phyloP scores from a whole-genome alignment of 169 alveolate species.

The Cytauxzoon felis region DNA sequence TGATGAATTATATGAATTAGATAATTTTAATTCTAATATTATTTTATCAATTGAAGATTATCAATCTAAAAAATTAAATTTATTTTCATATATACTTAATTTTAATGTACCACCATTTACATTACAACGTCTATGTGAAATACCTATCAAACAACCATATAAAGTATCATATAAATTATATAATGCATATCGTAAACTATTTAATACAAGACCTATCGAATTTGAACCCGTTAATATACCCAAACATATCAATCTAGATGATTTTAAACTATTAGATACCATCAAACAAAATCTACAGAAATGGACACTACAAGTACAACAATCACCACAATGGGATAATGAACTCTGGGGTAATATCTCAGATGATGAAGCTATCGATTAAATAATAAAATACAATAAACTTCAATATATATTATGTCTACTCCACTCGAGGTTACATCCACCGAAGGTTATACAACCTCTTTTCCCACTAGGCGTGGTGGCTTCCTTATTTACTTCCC shows the following conservation, averaged over 20 bases:
- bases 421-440: too few species aligned
- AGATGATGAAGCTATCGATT: neutral
- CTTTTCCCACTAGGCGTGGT: too few species aligned
- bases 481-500: too few species aligned
- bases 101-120: slow-evolving; percentile 39
- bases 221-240: slow-evolving; percentile 14
- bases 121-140: slow-evolving; percentile 53
- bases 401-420: too few species aligned
- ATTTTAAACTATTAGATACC: neutral
- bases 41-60: too few species aligned
- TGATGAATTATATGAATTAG: slow-evolving; percentile 29
- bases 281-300: neutral
- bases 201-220: slow-evolving; percentile 13
- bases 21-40: too few species aligned
- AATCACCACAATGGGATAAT: slow-evolving; percentile 28
- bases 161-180: slow-evolving; percentile 14
- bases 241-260: neutral
- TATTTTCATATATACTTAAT: neutral
- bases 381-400: too few species aligned
- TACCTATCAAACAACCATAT: slow-evolving; percentile 55
- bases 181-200: slow-evolving; percentile 48
- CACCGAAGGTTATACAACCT: too few species aligned
- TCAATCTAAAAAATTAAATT: slow-evolving; percentile 4
- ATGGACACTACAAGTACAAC: slow-evolving; percentile 2
- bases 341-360: slow-evolving; percentile 12